Evolutionary conservation across 2,329 filamentous ascomycete species (phyloP).

Genomic region (Penicillium glabrum): DNA sequence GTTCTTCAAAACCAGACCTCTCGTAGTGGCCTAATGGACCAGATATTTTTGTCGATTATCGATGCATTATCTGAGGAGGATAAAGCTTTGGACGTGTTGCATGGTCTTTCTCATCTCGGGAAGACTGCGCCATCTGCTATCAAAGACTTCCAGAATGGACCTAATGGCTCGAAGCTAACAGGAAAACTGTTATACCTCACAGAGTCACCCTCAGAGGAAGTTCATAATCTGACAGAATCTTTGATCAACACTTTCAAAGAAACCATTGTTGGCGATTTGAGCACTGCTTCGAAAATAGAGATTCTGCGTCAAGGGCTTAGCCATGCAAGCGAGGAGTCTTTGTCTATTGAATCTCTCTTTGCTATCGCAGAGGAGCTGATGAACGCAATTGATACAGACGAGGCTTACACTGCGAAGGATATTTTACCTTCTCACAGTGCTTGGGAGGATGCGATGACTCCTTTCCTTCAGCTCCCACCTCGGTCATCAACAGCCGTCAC

Average conservation of each 20-base stretch:
- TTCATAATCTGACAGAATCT: conserved; percentile 44
- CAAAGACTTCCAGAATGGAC: conserved; percentile 44
- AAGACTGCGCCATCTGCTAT: conserved; percentile 42
- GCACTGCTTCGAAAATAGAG: conserved; percentile 49
- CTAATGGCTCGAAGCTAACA: conserved; percentile 51
- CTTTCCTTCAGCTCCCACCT: conserved; percentile 47
- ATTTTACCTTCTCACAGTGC: conserved; percentile 63
- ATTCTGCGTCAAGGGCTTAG: conserved; percentile 54
- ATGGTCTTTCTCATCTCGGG: conserved; percentile 48
- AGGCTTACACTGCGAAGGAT: conserved; percentile 34
- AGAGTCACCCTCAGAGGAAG: conserved; percentile 54
- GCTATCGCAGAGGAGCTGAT: conserved; percentile 54
- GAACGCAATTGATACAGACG: conserved; percentile 30
- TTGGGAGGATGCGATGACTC: conserved; percentile 65
- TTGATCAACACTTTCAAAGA: conserved; percentile 35
- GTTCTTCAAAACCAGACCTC: conserved; percentile 40
- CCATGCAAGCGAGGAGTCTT: conserved; percentile 43
- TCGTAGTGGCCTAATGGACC: conserved; percentile 32
- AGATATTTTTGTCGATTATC: conserved; percentile 40
- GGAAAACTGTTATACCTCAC: conserved; percentile 54
- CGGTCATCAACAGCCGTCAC: conserved; percentile 68
- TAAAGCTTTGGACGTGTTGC: conserved; percentile 34
- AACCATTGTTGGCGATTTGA: conserved; percentile 39
- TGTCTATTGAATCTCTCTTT: conserved; percentile 56
- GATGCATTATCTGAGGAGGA: conserved; percentile 42